Conservation (phyloP, 202 grass and related monocot species). For the Schoenoplectus tabernaemontani region DNA sequence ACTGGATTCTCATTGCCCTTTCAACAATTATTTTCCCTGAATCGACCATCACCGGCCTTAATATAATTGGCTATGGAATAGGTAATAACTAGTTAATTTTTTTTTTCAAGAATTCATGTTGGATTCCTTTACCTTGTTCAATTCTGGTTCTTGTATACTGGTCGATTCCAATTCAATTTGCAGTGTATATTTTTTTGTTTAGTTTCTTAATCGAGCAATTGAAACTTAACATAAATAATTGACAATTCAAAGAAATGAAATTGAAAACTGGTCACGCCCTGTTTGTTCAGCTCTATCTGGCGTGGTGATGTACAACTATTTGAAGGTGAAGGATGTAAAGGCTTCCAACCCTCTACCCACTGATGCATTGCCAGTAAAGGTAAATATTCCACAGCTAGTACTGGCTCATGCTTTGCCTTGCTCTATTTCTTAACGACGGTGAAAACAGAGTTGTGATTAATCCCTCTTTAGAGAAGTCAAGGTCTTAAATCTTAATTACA, state of each 20-base stretch:
- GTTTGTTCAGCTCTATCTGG: constrained; percentile 60
- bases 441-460: constrained; percentile 12
- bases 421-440: background rate
- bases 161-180: background rate
- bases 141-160: background rate
- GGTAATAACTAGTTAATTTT: constrained; percentile 31
- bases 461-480: constrained; percentile 14
- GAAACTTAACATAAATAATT: background rate
- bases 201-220: background rate
- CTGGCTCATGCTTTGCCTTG: background rate
- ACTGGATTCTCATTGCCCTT: constrained; percentile 98
- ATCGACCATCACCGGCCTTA: constrained; percentile 89
- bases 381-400: constrained; percentile 32
- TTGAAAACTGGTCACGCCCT: background rate
- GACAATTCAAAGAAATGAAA: background rate
- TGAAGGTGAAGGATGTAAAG: constrained; percentile 94
- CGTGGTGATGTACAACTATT: constrained; percentile 97
- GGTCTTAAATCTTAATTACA: background rate
- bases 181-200: background rate
- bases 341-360: constrained; percentile 47
- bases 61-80: constrained; percentile 98
- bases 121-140: background rate
- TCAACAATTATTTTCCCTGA: constrained; percentile 98
- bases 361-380: constrained; percentile 55
- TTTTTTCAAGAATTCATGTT: background rate